Percentiles rank a stretch among this genome's conserved stretches.
Conservation (phyloP, 2,329 filamentous ascomycete species). For the Aspergillus sp. region DNA sequence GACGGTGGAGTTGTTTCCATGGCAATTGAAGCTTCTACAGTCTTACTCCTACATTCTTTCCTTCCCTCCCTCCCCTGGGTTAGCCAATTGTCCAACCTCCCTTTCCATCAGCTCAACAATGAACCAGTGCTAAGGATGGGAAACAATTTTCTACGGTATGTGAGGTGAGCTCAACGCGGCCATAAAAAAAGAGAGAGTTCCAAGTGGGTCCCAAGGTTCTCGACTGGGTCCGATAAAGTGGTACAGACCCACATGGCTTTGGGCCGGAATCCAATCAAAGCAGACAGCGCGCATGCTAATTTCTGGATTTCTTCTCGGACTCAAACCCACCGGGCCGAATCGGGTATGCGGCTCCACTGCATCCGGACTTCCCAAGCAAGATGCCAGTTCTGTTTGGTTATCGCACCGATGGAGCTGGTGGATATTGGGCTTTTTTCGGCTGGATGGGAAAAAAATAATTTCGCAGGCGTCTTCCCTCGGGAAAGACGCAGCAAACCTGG, state of each 20-base stretch:
- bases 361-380: conserved; percentile 14
- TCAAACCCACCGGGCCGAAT: conserved; percentile 25
- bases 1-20: background rate
- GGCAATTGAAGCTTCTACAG: background rate
- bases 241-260: conserved; percentile 13
- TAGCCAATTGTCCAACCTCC: background rate
- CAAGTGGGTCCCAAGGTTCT: conserved; percentile 12
- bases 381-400: background rate
- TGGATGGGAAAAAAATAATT: conserved; percentile 11
- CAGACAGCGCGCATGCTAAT: conserved; percentile 1
- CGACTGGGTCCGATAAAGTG: conserved; percentile 22
- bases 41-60: background rate
- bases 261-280: conserved; percentile 8
- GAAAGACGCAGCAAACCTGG: background rate
- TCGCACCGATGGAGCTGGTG: background rate
- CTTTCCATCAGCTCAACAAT: conserved; percentile 8
- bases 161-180: conserved; percentile 2
- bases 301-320: conserved; percentile 18
- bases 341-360: conserved; percentile 26
- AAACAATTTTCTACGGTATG: background rate
- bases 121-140: background rate
- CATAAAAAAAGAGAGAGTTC: conserved; percentile 7
- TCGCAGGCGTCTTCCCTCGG: conserved; percentile 7
- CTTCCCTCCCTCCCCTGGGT: background rate
- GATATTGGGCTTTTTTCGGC: conserved; percentile 9